A percentile compares a stretch with the other conserved stretches of the same genome.
Conservation (phyloP, 23 red algal genomes). For the Cyanidioschyzon merolae region DNA sequence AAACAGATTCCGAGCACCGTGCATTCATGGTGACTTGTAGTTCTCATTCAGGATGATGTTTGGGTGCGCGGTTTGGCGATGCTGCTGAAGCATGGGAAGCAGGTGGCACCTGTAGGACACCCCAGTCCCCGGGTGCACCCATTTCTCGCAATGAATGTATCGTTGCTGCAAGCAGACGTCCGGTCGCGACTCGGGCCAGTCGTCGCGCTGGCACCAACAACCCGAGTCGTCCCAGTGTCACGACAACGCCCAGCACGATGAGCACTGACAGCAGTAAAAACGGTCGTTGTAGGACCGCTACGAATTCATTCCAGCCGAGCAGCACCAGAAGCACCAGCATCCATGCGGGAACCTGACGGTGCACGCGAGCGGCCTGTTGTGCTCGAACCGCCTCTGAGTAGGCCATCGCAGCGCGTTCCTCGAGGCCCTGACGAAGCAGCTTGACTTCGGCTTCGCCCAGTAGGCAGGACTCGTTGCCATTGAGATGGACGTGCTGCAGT, state of each 20-base stretch:
- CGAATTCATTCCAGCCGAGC: constrained; percentile 84
- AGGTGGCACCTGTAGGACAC: neutral
- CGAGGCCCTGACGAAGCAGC: constrained; percentile 36
- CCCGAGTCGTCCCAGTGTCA: neutral
- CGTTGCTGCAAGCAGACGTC: neutral
- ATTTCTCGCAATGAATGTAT: neutral
- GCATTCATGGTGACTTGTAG: no score
- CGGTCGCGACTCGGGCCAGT: neutral
- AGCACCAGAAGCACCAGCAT: constrained; percentile 43
- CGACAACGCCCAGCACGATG: constrained; percentile 34
- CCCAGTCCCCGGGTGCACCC: constrained; percentile 10
- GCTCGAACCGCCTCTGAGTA: constrained; percentile 81
- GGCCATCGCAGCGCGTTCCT: constrained; percentile 37
- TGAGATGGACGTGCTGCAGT: neutral
- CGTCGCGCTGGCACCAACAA: neutral
- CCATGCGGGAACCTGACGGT: constrained; percentile 55
- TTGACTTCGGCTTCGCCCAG: neutral
- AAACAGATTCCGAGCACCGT: no score
- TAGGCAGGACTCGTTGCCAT: neutral
- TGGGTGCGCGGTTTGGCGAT: neutral
- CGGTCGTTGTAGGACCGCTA: constrained; percentile 45
- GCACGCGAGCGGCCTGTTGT: constrained; percentile 63
- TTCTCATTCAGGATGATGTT: constrained; percentile 6
- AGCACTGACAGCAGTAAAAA: constrained; percentile 52
- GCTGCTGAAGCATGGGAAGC: neutral